A percentile compares a stretch with the other conserved stretches of the same genome.
Conservation (phyloP, 2,329 filamentous ascomycete genomes). For the Knufia fluminis region DNA sequence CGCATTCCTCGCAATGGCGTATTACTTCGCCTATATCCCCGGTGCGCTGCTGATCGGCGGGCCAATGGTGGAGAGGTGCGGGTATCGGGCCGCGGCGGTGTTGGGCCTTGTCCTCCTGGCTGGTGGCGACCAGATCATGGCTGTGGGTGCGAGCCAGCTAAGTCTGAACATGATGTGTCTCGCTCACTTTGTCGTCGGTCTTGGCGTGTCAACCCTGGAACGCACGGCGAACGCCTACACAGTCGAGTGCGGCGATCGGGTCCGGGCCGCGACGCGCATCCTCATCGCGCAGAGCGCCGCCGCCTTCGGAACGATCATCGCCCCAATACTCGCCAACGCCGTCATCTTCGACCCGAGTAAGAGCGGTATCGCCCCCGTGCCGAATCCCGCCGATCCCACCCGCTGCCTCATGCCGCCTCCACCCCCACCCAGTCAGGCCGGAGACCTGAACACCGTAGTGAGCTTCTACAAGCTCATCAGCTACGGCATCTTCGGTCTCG, state of each 20-base stretch:
- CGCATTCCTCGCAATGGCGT: constrained; percentile 20
- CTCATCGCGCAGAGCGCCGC: constrained; percentile 71
- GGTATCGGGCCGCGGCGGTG: constrained; percentile 62
- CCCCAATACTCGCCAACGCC: constrained; percentile 58
- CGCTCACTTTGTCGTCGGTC: constrained; percentile 62
- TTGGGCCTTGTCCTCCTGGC: constrained; percentile 60
- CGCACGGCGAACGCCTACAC: constrained; percentile 70
- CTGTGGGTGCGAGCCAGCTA: constrained; percentile 16
- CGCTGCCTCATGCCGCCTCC: constrained; percentile 15
- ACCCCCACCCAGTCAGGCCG: constrained; percentile 26
- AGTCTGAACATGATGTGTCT: constrained; percentile 17
- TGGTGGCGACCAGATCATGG: constrained; percentile 59
- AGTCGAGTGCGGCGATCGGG: constrained; percentile 64
- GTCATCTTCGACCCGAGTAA: constrained; percentile 49
- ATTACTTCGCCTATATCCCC: constrained; percentile 20
- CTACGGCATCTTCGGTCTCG: constrained; percentile 58
- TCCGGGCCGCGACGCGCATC: constrained; percentile 66
- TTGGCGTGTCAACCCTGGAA: constrained; percentile 64
- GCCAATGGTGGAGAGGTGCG: constrained; percentile 17
- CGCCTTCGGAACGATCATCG: constrained; percentile 63
- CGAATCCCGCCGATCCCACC: constrained; percentile 14
- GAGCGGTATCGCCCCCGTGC: constrained; percentile 7
- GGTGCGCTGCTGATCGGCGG: constrained; percentile 20
- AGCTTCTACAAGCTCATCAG: constrained; percentile 72
- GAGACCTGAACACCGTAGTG: constrained; percentile 56